A percentile compares a stretch with the other conserved stretches of the same genome.
These are phyloP conservation scores for Ammopiptanthus mongolicus DNA, from an alignment of 306 rosid genomes.

Conservation along the genomic window DNA sequence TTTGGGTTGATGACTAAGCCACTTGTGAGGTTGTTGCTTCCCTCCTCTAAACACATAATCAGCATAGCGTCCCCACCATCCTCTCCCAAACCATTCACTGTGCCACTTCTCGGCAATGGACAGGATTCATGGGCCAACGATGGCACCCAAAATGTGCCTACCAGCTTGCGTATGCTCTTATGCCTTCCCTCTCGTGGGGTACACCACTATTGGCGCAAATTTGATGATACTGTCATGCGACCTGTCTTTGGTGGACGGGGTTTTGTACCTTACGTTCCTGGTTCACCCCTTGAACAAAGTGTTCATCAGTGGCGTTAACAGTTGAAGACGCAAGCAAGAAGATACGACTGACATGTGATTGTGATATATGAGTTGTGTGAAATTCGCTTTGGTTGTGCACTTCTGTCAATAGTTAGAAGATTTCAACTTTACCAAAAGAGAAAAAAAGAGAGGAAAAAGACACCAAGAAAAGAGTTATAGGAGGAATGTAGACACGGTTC, in stretches of 20 bases:
- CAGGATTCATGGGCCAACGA: constrained; percentile 34
- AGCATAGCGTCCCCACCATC: constrained; percentile 59
- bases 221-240: constrained; percentile 83
- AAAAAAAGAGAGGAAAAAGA: background rate
- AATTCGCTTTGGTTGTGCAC: constrained; percentile 24
- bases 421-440: constrained; percentile 13
- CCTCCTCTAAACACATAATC: constrained; percentile 42
- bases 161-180: constrained; percentile 53
- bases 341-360: constrained; percentile 26
- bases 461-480: background rate
- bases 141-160: constrained; percentile 19
- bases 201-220: constrained; percentile 87
- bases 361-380: constrained; percentile 17
- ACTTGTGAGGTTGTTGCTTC: constrained; percentile 77
- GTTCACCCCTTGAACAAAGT: constrained; percentile 67
- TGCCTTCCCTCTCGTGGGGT: constrained; percentile 53
- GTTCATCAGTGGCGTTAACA: constrained; percentile 38
- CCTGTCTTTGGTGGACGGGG: constrained; percentile 94
- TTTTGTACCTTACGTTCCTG: constrained; percentile 78
- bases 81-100: constrained; percentile 56
- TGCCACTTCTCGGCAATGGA: constrained; percentile 60
- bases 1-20: constrained; percentile 95
- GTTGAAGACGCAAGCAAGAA: background rate
- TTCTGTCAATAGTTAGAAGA: constrained; percentile 24
- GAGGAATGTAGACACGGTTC: constrained; percentile 1